Evolutionary conservation across 495 filamentous ascomycete species (phyloP).

Genomic region (Letharia columbiana): DNA sequence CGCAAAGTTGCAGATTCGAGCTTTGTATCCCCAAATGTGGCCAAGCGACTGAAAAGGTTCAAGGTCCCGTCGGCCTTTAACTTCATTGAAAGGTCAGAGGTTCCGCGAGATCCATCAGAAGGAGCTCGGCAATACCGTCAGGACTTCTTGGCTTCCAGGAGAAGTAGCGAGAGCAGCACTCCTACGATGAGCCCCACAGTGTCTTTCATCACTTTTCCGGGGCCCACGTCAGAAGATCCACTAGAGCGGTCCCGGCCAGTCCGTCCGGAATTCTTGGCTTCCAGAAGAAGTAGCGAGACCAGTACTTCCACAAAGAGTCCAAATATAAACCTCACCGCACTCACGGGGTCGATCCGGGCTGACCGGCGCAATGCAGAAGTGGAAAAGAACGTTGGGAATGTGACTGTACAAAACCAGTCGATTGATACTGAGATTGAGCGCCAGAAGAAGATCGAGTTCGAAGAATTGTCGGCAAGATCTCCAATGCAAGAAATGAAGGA

Average conservation of each 20-base stretch:
- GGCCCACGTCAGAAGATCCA: background rate
- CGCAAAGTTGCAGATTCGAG: conserved; percentile 16
- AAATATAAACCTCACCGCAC: background rate
- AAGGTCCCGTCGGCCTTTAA: conserved; percentile 9
- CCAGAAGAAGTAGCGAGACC: background rate
- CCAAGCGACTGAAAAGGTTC: conserved; percentile 16
- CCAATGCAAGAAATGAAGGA: background rate
- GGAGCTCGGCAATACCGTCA: conserved; percentile 19
- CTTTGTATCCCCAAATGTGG: conserved; percentile 13
- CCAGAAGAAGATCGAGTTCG: background rate
- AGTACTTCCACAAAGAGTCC: background rate
- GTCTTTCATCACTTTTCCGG: background rate
- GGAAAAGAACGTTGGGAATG: background rate
- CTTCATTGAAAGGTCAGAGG: conserved; percentile 17
- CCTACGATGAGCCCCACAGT: conserved; percentile 12
- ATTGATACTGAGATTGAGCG: background rate
- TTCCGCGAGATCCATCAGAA: conserved; percentile 22
- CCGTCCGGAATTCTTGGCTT: conserved; percentile 11
- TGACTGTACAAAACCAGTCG: background rate
- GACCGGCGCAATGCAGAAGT: background rate
- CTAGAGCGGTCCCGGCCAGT: background rate
- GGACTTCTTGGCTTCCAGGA: conserved; percentile 25
- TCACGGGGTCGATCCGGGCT: background rate
- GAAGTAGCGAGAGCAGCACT: conserved; percentile 19
- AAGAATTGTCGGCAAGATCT: background rate